Percentiles rank a stretch among this genome's conserved stretches.
These are phyloP conservation scores for Pontederia paniculata DNA, from an alignment of 176 grass and related monocot genomes.

Conservation along the genomic window DNA sequence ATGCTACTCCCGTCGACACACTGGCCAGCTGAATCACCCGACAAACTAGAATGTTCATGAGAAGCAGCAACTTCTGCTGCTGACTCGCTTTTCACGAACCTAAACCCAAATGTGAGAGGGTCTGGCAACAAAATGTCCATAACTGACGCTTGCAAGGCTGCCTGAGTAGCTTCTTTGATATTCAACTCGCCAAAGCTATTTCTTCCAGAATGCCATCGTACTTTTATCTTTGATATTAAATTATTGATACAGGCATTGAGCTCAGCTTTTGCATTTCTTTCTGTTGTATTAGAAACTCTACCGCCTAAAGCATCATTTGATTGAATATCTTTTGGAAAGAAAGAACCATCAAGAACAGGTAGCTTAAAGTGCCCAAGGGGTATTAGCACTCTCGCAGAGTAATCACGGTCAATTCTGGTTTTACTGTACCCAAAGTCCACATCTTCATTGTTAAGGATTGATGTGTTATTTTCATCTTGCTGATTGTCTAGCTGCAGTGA, in stretches of 20 bases:
- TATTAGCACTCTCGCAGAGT: constrained; percentile 91
- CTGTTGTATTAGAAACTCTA: constrained; percentile 34
- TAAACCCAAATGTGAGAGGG: constrained; percentile 84
- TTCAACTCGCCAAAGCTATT: constrained; percentile 95
- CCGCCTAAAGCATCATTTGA: constrained; percentile 35
- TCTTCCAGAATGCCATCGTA: constrained; percentile 91
- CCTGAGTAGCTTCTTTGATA: constrained; percentile 89
- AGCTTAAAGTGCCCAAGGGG: constrained; percentile 95
- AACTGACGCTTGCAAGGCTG: constrained; percentile 77
- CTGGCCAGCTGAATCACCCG: constrained; percentile 12
- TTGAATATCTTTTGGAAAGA: constrained; percentile 55
- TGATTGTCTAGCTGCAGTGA: constrained; percentile 52
- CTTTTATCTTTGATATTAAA: constrained; percentile 97
- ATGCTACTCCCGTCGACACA: constrained; percentile 17
- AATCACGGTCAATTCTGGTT: constrained; percentile 92
- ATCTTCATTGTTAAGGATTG: constrained; percentile 19
- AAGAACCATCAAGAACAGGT: constrained; percentile 81
- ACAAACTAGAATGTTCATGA: constrained; percentile 9
- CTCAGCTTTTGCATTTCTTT: constrained; percentile 90
- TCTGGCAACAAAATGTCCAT: constrained; percentile 93
- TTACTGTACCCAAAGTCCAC: constrained; percentile 43
- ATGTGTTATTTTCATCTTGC: constrained; percentile 19
- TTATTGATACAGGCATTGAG: constrained; percentile 75
- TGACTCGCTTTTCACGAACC: constrained; percentile 38
- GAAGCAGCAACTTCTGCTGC: constrained; percentile 10